Evolutionary conservation across 1,139 yeast species (phyloP).

Genomic region (Pichia cactophila): DNA sequence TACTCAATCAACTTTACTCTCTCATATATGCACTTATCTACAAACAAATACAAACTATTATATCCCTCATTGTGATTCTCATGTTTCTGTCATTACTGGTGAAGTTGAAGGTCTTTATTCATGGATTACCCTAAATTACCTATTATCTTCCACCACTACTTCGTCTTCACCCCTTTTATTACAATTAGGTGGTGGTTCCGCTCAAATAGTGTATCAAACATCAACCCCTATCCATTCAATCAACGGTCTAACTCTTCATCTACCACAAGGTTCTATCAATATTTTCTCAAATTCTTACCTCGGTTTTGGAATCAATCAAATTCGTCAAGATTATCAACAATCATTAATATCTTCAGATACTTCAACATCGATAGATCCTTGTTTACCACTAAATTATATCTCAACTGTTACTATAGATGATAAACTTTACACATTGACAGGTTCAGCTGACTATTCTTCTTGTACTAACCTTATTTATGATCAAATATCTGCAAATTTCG

Average conservation of each 20-base stretch:
- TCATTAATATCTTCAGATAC: constrained; percentile 20
- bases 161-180: constrained; percentile 66
- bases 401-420: constrained; percentile 10
- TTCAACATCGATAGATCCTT: constrained; percentile 43
- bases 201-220: constrained; percentile 78
- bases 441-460: constrained; percentile 51
- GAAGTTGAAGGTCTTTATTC: constrained; percentile 76
- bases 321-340: constrained; percentile 44
- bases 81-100: constrained; percentile 66
- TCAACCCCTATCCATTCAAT: constrained; percentile 40
- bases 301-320: constrained; percentile 72
- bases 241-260: constrained; percentile 43
- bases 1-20: constrained; percentile 45
- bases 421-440: constrained; percentile 28
- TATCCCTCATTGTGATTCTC: constrained; percentile 49
- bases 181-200: constrained; percentile 87
- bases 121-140: constrained; percentile 70
- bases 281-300: constrained; percentile 68
- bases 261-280: constrained; percentile 34
- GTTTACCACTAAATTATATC: constrained; percentile 42
- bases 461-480: constrained; percentile 51
- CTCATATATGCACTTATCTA: constrained; percentile 49
- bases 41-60: constrained; percentile 47
- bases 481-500: constrained; percentile 36
- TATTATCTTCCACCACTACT: constrained; percentile 44